Evolutionary conservation across 1,284 basidiomycete genomes (phyloP).

Genomic region (Irpex rosettiformis): DNA sequence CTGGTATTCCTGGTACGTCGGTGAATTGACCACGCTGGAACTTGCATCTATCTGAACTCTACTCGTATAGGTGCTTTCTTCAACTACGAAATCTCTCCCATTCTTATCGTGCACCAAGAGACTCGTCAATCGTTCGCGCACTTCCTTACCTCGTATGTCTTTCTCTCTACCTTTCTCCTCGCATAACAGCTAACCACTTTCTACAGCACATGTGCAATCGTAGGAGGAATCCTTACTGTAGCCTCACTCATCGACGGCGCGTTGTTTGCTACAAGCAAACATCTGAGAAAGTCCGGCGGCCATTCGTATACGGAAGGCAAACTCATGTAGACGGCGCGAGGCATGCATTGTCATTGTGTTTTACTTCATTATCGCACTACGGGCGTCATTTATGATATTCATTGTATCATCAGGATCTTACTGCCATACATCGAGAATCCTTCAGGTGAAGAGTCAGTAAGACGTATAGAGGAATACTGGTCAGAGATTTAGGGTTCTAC

Average conservation of each 20-base stretch:
- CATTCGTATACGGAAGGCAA: slow-evolving; percentile 36
- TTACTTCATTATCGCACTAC: neutral
- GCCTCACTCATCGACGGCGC: slow-evolving; percentile 89
- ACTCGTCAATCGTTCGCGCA: slow-evolving; percentile 93
- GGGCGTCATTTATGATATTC: neutral
- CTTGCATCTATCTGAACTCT: neutral
- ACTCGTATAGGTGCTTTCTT: slow-evolving; percentile 70
- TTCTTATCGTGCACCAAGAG: slow-evolving; percentile 90
- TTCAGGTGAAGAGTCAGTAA: too few species aligned
- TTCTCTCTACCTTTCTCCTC: neutral
- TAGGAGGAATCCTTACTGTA: slow-evolving; percentile 95
- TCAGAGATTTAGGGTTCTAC: too few species aligned
- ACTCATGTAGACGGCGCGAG: slow-evolving; percentile 36
- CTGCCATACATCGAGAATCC: too few species aligned
- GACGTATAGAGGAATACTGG: too few species aligned
- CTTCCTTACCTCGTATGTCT: slow-evolving; percentile 89
- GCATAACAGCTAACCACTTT: neutral
- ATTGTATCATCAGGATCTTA: neutral
- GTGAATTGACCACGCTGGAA: neutral
- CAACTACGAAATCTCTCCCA: slow-evolving; percentile 98
- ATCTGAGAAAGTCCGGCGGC: slow-evolving; percentile 55
- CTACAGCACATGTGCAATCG: slow-evolving; percentile 89
- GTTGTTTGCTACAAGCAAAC: slow-evolving; percentile 74
- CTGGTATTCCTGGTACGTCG: slow-evolving; percentile 70
- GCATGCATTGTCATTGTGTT: neutral